phyloP scores from a whole-genome alignment of 768 basidiomycete genomes.

The Kwoniella europaea region DNA sequence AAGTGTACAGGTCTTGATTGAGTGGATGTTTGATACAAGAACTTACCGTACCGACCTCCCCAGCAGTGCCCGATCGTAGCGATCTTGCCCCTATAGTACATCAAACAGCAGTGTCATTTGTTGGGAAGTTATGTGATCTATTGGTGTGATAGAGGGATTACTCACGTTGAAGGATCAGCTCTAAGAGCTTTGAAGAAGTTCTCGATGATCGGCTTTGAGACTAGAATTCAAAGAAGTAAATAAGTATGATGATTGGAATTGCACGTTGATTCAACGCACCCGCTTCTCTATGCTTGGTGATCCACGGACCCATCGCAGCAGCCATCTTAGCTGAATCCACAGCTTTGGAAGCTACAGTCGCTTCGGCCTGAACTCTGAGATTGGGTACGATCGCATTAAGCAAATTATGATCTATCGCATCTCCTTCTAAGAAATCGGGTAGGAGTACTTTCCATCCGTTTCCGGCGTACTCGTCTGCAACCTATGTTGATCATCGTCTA shows the following conservation, averaged over 20 bases:
- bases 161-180: conserved; percentile 51
- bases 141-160: background rate
- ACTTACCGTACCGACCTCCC: conserved; percentile 54
- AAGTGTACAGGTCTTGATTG: background rate
- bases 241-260: background rate
- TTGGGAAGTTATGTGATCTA: background rate
- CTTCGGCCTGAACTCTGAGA: conserved; percentile 46
- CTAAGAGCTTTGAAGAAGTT: conserved; percentile 53
- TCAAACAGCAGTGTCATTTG: background rate
- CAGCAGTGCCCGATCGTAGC: conserved; percentile 59
- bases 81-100: conserved; percentile 48
- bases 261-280: conserved; percentile 24
- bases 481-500: background rate
- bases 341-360: conserved; percentile 44
- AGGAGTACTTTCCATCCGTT: conserved; percentile 56
- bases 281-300: conserved; percentile 55
- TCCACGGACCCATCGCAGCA: conserved; percentile 57
- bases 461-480: conserved; percentile 58
- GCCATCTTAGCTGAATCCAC: conserved; percentile 49
- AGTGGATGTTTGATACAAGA: background rate
- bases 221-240: conserved; percentile 12
- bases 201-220: conserved; percentile 55
- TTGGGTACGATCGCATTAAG: conserved; percentile 56
- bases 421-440: conserved; percentile 56
- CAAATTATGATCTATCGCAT: conserved; percentile 41